Evolutionary conservation across 202 grass and related monocot genomes (phyloP).

Genomic region (Digitaria exilis): DNA sequence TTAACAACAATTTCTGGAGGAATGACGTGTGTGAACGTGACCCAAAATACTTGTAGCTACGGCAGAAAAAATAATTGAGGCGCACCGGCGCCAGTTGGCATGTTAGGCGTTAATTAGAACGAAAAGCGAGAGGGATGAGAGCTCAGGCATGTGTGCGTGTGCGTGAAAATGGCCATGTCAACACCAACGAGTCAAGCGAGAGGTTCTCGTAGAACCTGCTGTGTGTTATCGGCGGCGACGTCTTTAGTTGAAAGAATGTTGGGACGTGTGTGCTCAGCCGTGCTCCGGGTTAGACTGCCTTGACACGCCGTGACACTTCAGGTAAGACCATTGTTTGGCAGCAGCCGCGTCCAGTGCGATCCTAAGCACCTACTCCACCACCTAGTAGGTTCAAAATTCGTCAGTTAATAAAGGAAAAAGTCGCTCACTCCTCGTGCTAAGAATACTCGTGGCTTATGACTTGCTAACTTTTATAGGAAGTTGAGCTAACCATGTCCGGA

Average conservation of each 20-base stretch:
- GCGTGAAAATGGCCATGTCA: constrained; percentile 23
- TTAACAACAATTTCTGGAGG: constrained; percentile 17
- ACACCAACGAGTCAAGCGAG: constrained; percentile 1
- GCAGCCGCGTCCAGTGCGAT: not conserved
- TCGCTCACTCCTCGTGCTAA: not conserved
- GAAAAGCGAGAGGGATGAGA: not conserved
- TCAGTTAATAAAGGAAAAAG: not conserved
- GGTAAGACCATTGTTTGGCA: not conserved
- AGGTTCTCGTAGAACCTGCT: not conserved
- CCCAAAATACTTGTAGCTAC: not conserved
- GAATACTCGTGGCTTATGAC: not conserved
- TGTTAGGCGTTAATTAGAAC: constrained; percentile 31
- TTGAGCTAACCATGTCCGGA: no score
- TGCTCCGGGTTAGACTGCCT: constrained; percentile 9
- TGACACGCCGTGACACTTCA: not conserved
- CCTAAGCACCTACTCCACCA: not conserved
- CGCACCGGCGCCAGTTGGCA: not conserved
- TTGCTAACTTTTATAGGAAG: no score
- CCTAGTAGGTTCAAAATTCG: not conserved
- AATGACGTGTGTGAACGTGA: constrained; percentile 34
- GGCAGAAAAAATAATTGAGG: constrained; percentile 3
- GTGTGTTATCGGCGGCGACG: not conserved
- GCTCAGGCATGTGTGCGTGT: constrained; percentile 26
- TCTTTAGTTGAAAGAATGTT: constrained; percentile 19
- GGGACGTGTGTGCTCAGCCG: constrained; percentile 26